Evolutionary conservation across 1,284 basidiomycete genomes (phyloP).

Genomic region (Rhodotorula sp.): DNA sequence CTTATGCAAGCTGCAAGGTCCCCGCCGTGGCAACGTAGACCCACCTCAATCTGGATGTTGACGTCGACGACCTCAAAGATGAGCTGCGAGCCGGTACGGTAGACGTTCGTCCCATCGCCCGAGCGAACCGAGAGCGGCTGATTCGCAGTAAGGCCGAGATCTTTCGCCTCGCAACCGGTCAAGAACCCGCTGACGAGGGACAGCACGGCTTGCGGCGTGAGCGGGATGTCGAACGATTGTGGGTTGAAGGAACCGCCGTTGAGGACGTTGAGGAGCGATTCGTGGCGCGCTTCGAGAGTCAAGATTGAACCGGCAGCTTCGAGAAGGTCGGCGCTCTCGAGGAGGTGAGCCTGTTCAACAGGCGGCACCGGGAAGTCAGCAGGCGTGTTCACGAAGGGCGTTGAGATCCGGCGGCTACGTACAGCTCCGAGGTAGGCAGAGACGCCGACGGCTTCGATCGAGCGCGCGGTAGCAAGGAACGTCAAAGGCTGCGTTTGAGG

Average conservation of each 20-base stretch:
- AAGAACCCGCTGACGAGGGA: conserved; percentile 71
- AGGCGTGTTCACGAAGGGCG: not conserved
- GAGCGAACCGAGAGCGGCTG: conserved; percentile 64
- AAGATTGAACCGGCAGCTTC: conserved; percentile 71
- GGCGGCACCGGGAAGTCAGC: not conserved
- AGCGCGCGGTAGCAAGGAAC: conserved; percentile 70
- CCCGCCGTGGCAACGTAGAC: not conserved
- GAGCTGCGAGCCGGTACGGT: conserved; percentile 61
- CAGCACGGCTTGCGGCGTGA: conserved; percentile 67
- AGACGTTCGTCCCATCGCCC: conserved; percentile 49
- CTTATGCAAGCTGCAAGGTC: too few relatives aligned
- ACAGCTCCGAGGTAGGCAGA: conserved; percentile 62
- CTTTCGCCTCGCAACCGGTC: conserved; percentile 58
- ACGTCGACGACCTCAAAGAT: conserved; percentile 57
- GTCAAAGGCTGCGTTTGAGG: conserved; percentile 49
- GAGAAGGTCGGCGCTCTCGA: conserved; percentile 61
- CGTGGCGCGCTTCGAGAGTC: conserved; percentile 66
- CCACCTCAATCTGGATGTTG: conserved; percentile 43
- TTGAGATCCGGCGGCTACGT: not conserved
- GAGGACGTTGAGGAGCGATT: conserved; percentile 70
- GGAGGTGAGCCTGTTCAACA: conserved; percentile 10
- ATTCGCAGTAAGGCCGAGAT: conserved; percentile 58
- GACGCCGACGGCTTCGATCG: conserved; percentile 76
- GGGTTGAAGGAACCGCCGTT: conserved; percentile 63
- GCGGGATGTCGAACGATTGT: conserved; percentile 66